Evolutionary conservation across 2,329 filamentous ascomycete genomes (phyloP).

Genomic region (Pseudopyricularia cyperi): DNA sequence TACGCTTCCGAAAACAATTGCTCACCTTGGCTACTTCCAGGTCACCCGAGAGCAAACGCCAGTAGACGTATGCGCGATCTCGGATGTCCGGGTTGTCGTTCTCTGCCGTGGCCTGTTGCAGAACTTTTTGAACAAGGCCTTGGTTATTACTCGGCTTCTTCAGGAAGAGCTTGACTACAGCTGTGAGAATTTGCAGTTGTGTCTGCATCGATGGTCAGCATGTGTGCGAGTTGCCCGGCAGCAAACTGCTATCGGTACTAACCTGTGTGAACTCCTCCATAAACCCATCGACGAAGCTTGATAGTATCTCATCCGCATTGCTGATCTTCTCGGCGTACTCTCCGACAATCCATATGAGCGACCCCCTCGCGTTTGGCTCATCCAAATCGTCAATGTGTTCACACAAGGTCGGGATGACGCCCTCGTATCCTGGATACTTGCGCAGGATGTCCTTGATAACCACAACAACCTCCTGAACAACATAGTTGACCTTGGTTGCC

Average conservation of each 20-base stretch:
- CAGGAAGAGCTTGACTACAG: conserved; percentile 92
- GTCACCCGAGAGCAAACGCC: conserved; percentile 88
- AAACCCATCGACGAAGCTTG: conserved; percentile 85
- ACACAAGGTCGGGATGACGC: conserved; percentile 92
- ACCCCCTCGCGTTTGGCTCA: conserved; percentile 79
- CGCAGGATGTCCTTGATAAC: conserved; percentile 98
- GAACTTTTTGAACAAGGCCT: conserved; percentile 81
- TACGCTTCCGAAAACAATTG: neutral
- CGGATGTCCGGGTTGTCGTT: conserved; percentile 97
- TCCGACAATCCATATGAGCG: conserved; percentile 96
- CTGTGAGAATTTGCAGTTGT: conserved; percentile 94
- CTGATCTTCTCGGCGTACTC: conserved; percentile 99
- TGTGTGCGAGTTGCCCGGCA: neutral
- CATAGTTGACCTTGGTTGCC: conserved; percentile 96
- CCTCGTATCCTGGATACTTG: conserved; percentile 95
- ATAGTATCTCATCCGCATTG: conserved; percentile 91
- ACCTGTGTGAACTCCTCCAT: conserved; percentile 94
- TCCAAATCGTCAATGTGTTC: conserved; percentile 95
- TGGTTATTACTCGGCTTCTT: conserved; percentile 93
- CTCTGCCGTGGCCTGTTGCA: conserved; percentile 84
- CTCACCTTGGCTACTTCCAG: conserved; percentile 74
- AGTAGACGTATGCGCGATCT: conserved; percentile 95
- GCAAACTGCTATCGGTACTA: conserved; percentile 14
- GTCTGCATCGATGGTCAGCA: conserved; percentile 39
- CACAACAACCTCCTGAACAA: conserved; percentile 96